phyloP scores from a whole-genome alignment of 148 eudicot species.

The Spergularia bocconei region DNA sequence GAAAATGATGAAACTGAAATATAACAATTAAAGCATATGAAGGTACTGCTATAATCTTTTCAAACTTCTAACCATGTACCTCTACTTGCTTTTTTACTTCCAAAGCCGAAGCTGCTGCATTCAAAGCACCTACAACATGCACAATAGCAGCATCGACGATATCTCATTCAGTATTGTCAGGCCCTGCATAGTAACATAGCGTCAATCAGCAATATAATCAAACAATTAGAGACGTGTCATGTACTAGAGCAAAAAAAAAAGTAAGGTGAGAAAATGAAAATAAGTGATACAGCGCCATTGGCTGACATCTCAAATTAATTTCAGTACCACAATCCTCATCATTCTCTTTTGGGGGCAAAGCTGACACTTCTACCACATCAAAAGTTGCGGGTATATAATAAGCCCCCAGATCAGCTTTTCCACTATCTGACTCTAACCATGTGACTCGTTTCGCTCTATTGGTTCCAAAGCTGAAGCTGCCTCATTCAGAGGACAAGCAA shows the following conservation, averaged over 20 bases:
- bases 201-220: neutral
- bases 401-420: neutral
- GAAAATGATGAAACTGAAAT: too few relatives aligned
- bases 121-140: neutral
- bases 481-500: neutral
- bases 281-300: too few relatives aligned
- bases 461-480: neutral
- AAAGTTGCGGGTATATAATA: neutral
- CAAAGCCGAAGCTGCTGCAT: neutral
- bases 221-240: too few relatives aligned
- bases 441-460: neutral
- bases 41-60: too few relatives aligned
- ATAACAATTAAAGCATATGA: too few relatives aligned
- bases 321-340: too few relatives aligned
- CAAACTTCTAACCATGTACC: too few relatives aligned
- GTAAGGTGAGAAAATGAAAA: too few relatives aligned
- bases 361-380: neutral
- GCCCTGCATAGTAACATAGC: neutral
- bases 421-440: neutral
- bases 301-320: too few relatives aligned
- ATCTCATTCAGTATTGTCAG: neutral
- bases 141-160: neutral
- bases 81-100: neutral
- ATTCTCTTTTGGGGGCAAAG: neutral
- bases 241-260: too few relatives aligned